Base-by-base conservation (phyloP, 768 basidiomycete genomes). In the Tubosaeta sp. region DNA sequence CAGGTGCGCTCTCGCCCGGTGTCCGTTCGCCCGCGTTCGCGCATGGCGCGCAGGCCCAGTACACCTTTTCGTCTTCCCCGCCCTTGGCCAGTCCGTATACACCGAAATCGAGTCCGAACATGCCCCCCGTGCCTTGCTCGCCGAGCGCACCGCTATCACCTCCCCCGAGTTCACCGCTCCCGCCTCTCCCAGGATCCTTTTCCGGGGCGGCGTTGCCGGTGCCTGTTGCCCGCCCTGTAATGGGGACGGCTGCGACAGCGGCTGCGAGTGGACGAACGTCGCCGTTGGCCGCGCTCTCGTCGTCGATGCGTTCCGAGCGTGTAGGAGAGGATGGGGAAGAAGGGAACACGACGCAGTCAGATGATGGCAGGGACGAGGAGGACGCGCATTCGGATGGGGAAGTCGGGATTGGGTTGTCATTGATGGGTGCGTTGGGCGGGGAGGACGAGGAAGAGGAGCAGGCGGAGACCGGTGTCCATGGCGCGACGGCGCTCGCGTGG, bases 361-460 rank as follows among this genome's bases (percentile, higher is more conserved):
- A 39, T 58, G n/a, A 35, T 47, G 58, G 41, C 43, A 48, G 25
- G 6, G 47, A 12, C 0, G 59, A 58, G 16, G 59, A 58, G 16
- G 64, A 71, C 4, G 73, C 65, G 6, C 55, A 73, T 48, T 80
- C 80, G 2, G 85, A 86, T 52, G 85, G 81, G 4, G 79, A 82
- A 46, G 72, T 79, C 1, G 88, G 83, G 0, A 89, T 90, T 34
- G 88, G 88, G 2, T 67, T 88, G 32, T 83, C 83, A 2, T 67
- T 89, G 48, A 68, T 90, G 48, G 80, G 82, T 57, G 76, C 74
- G 37, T 81, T 60, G 67, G 71, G 35, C 61, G 74, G 66, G 2
- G 66, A 64, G 13, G 70, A 65, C 0, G 57, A 59, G 0, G 64
- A 52, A 1, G 66, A 60, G 1, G 57, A 50, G 5, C 44, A 29